Percentiles rank a stretch among this genome's conserved stretches.
phyloP scores from a whole-genome alignment of 192 early-diverging fungal genomes.

The Gonapodya sp. region DNA sequence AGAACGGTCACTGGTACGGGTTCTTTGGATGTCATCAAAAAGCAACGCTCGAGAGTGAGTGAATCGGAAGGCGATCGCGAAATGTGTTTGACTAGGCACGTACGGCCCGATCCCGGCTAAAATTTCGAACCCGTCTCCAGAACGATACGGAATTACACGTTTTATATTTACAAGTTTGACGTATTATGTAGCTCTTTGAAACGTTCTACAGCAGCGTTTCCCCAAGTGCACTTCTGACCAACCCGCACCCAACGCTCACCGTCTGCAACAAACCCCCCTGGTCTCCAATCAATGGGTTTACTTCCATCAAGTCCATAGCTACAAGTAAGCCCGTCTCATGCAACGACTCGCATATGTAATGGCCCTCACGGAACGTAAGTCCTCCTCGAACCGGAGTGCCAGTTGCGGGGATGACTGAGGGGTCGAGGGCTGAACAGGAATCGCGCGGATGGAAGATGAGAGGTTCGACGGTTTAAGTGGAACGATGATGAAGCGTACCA shows the following conservation, averaged over 20 bases:
- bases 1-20: conserved; percentile 35
- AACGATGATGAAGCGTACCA: conserved; percentile 2
- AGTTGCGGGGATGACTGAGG: conserved; percentile 84
- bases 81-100: too few species aligned
- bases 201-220: conserved; percentile 65
- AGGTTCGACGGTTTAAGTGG: not conserved
- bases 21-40: too few species aligned
- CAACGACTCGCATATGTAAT: conserved; percentile 90
- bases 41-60: too few species aligned
- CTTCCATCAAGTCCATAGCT: conserved; percentile 88
- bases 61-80: too few species aligned
- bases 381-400: conserved; percentile 94
- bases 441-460: not conserved
- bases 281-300: conserved; percentile 79
- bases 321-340: conserved; percentile 82
- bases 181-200: too few species aligned
- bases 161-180: too few species aligned
- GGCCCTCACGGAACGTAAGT: conserved; percentile 90
- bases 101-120: too few species aligned
- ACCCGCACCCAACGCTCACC: conserved; percentile 80
- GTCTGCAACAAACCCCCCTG: conserved; percentile 63
- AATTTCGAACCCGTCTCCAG: too few species aligned
- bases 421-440: conserved; percentile 39
- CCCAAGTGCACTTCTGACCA: conserved; percentile 75
- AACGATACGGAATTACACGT: too few species aligned